Percentiles rank a stretch among this genome's conserved stretches.
Conservation (phyloP, 2,329 filamentous ascomycete species). For the Calycina herbarum region DNA sequence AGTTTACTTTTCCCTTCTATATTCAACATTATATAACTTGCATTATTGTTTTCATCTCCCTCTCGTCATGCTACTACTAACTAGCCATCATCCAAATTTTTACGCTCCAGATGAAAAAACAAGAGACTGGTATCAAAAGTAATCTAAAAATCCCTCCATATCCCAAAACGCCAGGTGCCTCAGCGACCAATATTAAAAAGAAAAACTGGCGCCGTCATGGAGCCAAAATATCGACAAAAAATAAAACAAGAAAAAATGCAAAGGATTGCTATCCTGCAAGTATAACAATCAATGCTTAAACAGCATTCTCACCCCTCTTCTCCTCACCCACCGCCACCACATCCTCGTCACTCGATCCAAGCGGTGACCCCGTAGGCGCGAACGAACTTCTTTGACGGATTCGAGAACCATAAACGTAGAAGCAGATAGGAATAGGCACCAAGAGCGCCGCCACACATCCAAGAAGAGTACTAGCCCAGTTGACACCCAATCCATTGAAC, state of each 20-base stretch:
- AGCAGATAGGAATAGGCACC: constrained; percentile 63
- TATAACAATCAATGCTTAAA: background rate
- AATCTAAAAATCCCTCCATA: background rate
- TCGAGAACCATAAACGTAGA: constrained; percentile 59
- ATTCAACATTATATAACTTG: too few species aligned
- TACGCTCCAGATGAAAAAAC: background rate
- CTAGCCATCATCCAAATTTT: background rate
- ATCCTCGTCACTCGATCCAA: constrained; percentile 22
- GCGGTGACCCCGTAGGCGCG: constrained; percentile 47
- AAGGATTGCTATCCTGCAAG: background rate
- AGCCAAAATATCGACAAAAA: background rate
- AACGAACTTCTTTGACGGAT: constrained; percentile 57
- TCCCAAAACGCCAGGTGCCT: background rate
- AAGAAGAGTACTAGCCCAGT: constrained; percentile 62
- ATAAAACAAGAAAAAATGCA: background rate
- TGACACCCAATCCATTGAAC: constrained; percentile 61
- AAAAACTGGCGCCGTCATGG: background rate
- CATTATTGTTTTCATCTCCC: too few species aligned
- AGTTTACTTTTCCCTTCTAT: too few species aligned
- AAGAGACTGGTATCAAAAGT: constrained; percentile 3
- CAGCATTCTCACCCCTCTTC: constrained; percentile 19
- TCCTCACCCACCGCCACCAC: constrained; percentile 18
- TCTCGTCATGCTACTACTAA: background rate
- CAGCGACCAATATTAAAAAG: background rate
- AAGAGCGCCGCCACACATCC: constrained; percentile 59